A percentile compares a stretch with the other conserved stretches of the same genome.
phyloP scores from a whole-genome alignment of 2,329 filamentous ascomycete species.

The Dactylellina drechsleri region DNA sequence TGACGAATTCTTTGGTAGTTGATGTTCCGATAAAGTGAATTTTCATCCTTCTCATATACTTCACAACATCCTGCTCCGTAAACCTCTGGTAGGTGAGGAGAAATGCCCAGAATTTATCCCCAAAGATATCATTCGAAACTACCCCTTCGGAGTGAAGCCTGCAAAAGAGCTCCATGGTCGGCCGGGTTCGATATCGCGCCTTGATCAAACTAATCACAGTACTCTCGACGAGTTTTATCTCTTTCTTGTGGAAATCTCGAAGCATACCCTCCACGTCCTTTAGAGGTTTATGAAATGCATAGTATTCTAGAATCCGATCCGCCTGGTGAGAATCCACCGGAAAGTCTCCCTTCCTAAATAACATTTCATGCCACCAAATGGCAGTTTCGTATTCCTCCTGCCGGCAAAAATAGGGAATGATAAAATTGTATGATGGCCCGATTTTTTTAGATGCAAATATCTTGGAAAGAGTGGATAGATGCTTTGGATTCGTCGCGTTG shows the following conservation, averaged over 20 bases:
- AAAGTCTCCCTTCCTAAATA: conserved; percentile 54
- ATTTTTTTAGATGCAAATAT: conserved; percentile 40
- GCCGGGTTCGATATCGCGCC: conserved; percentile 46
- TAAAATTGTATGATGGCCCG: conserved; percentile 38
- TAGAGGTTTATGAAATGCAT: conserved; percentile 53
- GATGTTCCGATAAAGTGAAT: conserved; percentile 24
- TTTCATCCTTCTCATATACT: conserved; percentile 54
- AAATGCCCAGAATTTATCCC: conserved; percentile 57
- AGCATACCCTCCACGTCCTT: conserved; percentile 55
- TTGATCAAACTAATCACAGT: conserved; percentile 53
- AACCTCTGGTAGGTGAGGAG: conserved; percentile 52
- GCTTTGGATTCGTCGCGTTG: conserved; percentile 17
- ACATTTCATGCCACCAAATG: conserved; percentile 56
- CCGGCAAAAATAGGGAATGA: conserved; percentile 55
- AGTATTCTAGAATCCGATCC: conserved; percentile 55
- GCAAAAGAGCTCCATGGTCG: conserved; percentile 55
- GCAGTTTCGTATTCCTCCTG: conserved; percentile 52
- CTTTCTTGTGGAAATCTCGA: conserved; percentile 39
- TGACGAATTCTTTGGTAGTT: conserved; percentile 38
- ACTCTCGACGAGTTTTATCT: conserved; percentile 51
- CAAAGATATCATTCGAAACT: conserved; percentile 51
- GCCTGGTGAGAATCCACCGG: conserved; percentile 55
- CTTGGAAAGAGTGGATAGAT: conserved; percentile 20
- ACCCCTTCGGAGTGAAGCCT: conserved; percentile 40
- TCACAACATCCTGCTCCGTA: conserved; percentile 43